phyloP scores from a whole-genome alignment of 306 rosid genomes.

The Quercus ilex region DNA sequence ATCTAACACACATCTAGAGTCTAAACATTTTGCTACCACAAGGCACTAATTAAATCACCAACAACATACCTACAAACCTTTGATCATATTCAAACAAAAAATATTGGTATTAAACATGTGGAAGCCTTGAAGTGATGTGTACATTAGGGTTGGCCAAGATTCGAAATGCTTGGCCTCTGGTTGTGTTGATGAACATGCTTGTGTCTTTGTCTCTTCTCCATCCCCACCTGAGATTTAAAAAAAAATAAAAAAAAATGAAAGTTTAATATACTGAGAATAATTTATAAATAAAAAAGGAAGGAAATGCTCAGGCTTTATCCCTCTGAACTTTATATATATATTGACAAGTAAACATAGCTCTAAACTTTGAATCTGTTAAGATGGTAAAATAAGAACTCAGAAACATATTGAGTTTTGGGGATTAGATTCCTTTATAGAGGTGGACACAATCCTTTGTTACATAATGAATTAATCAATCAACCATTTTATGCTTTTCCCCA shows the following conservation, averaged over 20 bases:
- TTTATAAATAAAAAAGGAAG: slow-evolving; percentile 3
- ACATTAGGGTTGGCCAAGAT: slow-evolving; percentile 73
- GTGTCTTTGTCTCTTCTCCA: slow-evolving; percentile 50
- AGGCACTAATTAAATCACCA: slow-evolving; percentile 4
- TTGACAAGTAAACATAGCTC: no score
- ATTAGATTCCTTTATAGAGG: background rate
- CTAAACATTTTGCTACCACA: slow-evolving; percentile 2
- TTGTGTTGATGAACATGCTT: slow-evolving; percentile 39
- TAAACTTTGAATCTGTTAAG: background rate
- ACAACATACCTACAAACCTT: slow-evolving; percentile 40
- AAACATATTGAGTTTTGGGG: background rate
- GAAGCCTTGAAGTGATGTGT: slow-evolving; percentile 41
- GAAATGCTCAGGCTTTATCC: background rate
- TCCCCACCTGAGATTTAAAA: slow-evolving; percentile 49
- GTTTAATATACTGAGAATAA: slow-evolving; percentile 16
- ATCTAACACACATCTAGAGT: background rate
- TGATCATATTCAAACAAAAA: slow-evolving; percentile 35
- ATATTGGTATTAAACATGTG: slow-evolving; percentile 33
- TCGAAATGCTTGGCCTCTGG: slow-evolving; percentile 59
- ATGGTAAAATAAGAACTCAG: background rate
- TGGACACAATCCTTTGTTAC: background rate
- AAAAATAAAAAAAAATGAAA: background rate
- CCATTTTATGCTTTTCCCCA: background rate
- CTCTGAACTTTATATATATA: background rate
- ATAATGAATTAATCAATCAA: background rate